Evolutionary conservation across 2,329 filamentous ascomycete genomes (phyloP), one percentile per base, ranked within the genome.

Genomic region (Bipolaris zeicola): DNA sequence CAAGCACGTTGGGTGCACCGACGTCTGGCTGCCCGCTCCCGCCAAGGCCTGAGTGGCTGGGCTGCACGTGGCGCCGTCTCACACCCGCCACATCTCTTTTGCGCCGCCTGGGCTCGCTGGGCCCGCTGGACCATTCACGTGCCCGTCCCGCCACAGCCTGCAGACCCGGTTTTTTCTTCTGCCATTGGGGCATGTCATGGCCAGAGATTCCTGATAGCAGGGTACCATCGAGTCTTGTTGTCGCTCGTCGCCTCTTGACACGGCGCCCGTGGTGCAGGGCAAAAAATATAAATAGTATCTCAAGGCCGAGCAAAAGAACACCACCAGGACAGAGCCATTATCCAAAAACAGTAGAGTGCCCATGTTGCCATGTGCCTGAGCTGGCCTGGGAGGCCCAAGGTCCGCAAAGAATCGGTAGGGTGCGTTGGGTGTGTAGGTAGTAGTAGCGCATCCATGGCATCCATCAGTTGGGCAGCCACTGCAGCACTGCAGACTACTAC

Each of bases 31-130:
- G 52, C 37, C 39, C 37, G 52, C 44, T 42, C 41, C 38, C 41
- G 57, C 57, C 60, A 60, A 48, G 31, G 57, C 58, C 33, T 44
- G 50, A 59, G 38, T 46, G 59, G 59, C 57, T 62, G 57, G 59
- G 41, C 54, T 24, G 54, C 59, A 60, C 59, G 58, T 61, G 58
- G 56, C 49, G 41, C 52, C 18, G 45, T 42, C 53, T 52, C 54
- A 57, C 46, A 46, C 57, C 24, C 49, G 49, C 36, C 49, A 51
- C 41, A 18, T 11, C 31, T 43, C 14, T 13, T 44, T 37, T 41
- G 20, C 31, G n/a, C 22, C 20, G 7, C 41, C 14, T 8, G 26
- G 26, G 26, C 26, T 28, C 26, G 26, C 26, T 28, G 26, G 2
- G 26, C 10, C 28, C 10, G 28, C 10, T 13, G 10, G 28, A 5